Base-by-base conservation (phyloP, 1,139 yeast species). In the Taiozyma sp. region DNA sequence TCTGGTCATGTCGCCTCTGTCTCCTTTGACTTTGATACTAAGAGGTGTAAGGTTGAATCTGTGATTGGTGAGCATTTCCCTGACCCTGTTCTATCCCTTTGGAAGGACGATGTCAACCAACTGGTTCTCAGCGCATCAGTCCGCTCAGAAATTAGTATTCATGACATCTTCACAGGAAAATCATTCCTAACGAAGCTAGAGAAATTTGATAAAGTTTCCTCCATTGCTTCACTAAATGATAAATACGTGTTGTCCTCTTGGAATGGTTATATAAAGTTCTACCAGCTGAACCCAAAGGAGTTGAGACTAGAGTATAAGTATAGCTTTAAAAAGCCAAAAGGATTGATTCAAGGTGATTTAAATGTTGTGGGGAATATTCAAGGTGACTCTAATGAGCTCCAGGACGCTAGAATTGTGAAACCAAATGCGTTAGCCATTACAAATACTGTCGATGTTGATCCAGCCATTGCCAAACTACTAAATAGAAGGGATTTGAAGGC, bases 1-100 rank as follows among this genome's bases (percentile, higher is more conserved):
- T 80, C 83, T 10, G 87, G 88, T 0, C 77, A 75, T 55, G 65
- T 81, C 9, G 56, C 73, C 2, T 73, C 74, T 0, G 65, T 71
- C 19, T 43, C 56, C 12, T 47, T 74, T 8, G 62, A 68, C 40
- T 55, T 61, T 22, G 64, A 66, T 48, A 55, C 67, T 1, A 60
- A 63, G 3, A 14, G 22, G 0, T 45, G 46, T 13, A 32, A 51
- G 16, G 48, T 60, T 2, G 6, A 48, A 3, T 36, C 48, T 3
- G 43, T 62, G 1, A 12, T 49, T 2, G 44, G 48, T 9, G 46
- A 54, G 4, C 82, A 78, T 57, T 59, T 58, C 2, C 87, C 87
- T 0, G 75, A 78, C 59, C 86, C 87, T 1, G 69, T 81, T 0
- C 65, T 81, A 0, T 69, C 78, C 0, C 48, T 79, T 36, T 66